Base-by-base conservation (phyloP, 2,329 filamentous ascomycete genomes). In the Simplicillium sp. region DNA sequence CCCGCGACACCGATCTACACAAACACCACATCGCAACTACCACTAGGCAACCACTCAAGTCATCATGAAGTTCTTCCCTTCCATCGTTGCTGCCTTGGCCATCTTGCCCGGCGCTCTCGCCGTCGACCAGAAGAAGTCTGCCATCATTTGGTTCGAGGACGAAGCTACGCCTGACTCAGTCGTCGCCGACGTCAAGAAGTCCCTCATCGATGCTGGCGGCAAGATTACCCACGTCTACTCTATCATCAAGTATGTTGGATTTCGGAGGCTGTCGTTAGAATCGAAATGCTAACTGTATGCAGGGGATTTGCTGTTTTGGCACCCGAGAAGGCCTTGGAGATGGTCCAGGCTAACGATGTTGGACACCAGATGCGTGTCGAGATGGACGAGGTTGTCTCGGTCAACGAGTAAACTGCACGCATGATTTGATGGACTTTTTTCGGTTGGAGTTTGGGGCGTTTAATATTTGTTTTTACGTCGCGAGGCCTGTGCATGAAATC, bases 271-370 rank as follows among this genome's bases (percentile, higher is more conserved):
- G 35, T 33, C 11, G 35, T 35, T 31, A 36, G 38, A 12, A 34
- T 38, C 25, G 36, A 37, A 35, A 20, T 40, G 36, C 54, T 66
- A 48, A 64, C 55, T 13, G 15, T 14, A 25, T 13, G 20, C 46
- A 92, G 85, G 66, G 87, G 82, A 36, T 92, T 94, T 58, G 77
- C 86, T 28, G 84, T 82, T 39, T 78, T 82, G 47, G 81, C 82
- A 29, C 80, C 87, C 2, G 75, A 77, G 43, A 77, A 79, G 51
- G 73, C 80, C 15, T 69, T 94, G 42, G 71, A 86, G 44, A 71
- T 70, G 5, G 74, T 95, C 25, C 74, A 81, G 50, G 66, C 76
- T 2, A 69, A 76, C 64, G 78, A 79, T 44, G 66, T 68, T 41
- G 58, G 64, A 28, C 59, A 71, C 34, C 50, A 57, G 15, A 58